phyloP scores from a whole-genome alignment of 305 asterid genomes.

The Galium porrigens region DNA sequence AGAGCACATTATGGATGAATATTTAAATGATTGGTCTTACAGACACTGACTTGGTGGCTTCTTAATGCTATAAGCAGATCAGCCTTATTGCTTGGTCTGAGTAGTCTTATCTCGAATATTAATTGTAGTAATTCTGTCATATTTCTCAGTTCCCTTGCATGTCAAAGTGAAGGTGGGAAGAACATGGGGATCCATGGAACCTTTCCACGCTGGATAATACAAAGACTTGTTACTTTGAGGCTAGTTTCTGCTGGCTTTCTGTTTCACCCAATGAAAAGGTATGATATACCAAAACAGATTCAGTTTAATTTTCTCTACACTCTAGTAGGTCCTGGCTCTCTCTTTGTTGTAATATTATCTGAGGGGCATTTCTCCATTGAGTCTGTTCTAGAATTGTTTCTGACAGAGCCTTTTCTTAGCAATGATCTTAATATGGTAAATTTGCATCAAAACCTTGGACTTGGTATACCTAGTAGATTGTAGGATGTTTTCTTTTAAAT shows the following conservation, averaged over 20 bases:
- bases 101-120: slow-evolving; percentile 3
- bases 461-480: background rate
- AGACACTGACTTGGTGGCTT: background rate
- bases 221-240: slow-evolving; percentile 4
- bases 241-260: background rate
- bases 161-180: slow-evolving; percentile 76
- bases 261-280: slow-evolving; percentile 6
- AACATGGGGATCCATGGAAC: slow-evolving; percentile 91
- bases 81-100: background rate
- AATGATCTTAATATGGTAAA: background rate
- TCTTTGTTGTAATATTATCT: background rate
- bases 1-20: background rate
- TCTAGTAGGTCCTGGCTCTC: background rate
- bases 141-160: slow-evolving; percentile 66
- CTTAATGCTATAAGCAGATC: background rate
- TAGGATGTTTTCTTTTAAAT: background rate
- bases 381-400: background rate
- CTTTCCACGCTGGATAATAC: slow-evolving; percentile 33
- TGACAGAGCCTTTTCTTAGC: background rate
- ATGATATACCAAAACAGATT: background rate
- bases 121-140: slow-evolving; percentile 13
- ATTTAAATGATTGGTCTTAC: background rate
- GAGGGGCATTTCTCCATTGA: slow-evolving; percentile 3
- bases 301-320: background rate
- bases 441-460: background rate